phyloP scores from a whole-genome alignment of 805 yeast species.

The Blastobotrys robertii region DNA sequence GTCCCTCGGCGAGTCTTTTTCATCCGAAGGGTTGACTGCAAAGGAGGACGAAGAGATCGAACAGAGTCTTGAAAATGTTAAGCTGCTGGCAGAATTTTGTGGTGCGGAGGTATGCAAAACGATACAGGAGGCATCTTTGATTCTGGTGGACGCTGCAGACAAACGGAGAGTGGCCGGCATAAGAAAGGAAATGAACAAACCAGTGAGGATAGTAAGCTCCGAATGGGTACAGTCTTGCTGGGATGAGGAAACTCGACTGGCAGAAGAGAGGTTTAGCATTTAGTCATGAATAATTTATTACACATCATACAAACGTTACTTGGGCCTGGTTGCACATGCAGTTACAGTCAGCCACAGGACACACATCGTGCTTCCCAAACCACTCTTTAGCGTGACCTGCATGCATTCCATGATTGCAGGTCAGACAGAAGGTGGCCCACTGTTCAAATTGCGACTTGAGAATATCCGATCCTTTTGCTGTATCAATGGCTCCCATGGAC shows the following conservation, averaged over 20 bases:
- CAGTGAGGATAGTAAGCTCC: conserved; percentile 26
- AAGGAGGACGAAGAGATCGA: conserved; percentile 26
- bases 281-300: background rate
- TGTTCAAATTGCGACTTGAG: conserved; percentile 46
- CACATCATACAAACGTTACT: background rate
- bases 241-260: conserved; percentile 19
- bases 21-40: background rate
- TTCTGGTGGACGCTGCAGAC: too few relatives aligned
- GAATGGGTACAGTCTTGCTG: conserved; percentile 33
- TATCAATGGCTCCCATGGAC: conserved; percentile 48
- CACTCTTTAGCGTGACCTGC: conserved; percentile 94
- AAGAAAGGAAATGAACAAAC: conserved; percentile 10
- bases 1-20: conserved; percentile 1
- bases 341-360: conserved; percentile 91
- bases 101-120: conserved; percentile 33
- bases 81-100: conserved; percentile 16
- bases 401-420: conserved; percentile 91
- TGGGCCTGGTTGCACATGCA: conserved; percentile 55
- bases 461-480: conserved; percentile 10
- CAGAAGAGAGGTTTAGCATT: conserved; percentile 15
- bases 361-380: conserved; percentile 77
- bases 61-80: background rate
- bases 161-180: too few relatives aligned
- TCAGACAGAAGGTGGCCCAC: conserved; percentile 87
- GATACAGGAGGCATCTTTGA: too few relatives aligned